phyloP scores from a whole-genome alignment of 257 asterid species.

The Fraxinus americana region DNA sequence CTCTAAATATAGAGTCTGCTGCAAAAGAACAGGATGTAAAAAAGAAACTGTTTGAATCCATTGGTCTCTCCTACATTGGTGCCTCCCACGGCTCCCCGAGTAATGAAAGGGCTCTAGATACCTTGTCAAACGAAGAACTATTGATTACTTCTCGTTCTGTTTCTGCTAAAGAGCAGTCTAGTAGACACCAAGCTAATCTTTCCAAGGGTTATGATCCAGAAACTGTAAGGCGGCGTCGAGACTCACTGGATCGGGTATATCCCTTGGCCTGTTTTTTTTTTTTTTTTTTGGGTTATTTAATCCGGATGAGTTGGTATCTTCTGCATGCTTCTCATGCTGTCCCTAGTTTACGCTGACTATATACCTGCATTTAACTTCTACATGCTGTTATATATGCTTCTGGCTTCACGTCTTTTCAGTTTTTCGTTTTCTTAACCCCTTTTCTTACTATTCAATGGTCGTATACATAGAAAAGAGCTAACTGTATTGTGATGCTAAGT shows the following conservation, averaged over 20 bases:
- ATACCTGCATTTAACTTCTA: neutral
- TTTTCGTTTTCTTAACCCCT: neutral
- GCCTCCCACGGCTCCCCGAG: conserved; percentile 49
- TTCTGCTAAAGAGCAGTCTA: conserved; percentile 47
- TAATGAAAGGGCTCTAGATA: conserved; percentile 41
- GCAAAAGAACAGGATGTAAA: conserved; percentile 55
- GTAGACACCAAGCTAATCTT: conserved; percentile 48
- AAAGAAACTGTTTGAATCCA: conserved; percentile 79
- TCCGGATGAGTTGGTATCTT: conserved; percentile 12
- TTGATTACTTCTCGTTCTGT: conserved; percentile 36
- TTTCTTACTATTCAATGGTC: neutral
- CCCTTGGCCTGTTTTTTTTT: conserved; percentile 23
- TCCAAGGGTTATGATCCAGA: conserved; percentile 64
- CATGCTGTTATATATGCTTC: neutral
- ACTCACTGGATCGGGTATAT: conserved; percentile 74
- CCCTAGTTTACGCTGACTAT: conserved; percentile 16
- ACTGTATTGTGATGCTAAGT: neutral
- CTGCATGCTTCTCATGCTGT: conserved; percentile 13
- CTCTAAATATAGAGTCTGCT: conserved; percentile 61
- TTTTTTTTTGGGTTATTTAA: neutral
- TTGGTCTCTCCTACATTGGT: conserved; percentile 69
- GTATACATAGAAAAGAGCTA: neutral
- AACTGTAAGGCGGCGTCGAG: conserved; percentile 79
- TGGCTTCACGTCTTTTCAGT: neutral
- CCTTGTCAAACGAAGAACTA: conserved; percentile 49